Evolutionary conservation across 305 asterid genomes (phyloP).

Genomic region (Fraxinus albicans): DNA sequence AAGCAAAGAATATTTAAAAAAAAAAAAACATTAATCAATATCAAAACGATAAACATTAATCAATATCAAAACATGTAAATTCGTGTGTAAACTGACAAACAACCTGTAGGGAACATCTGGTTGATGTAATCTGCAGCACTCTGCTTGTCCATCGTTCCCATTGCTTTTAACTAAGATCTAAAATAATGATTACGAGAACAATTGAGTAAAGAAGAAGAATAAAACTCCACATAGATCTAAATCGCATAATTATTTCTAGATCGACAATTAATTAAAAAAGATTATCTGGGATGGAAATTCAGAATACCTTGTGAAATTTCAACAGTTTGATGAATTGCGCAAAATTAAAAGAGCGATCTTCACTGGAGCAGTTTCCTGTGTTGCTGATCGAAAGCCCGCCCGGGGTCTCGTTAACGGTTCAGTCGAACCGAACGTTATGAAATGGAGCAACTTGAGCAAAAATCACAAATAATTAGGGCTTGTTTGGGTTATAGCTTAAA

Average conservation of each 20-base stretch:
- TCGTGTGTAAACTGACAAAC: neutral
- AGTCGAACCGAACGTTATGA: neutral
- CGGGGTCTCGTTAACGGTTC: neutral
- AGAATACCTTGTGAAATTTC: neutral
- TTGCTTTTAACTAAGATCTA: conserved; percentile 26
- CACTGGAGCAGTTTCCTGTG: neutral
- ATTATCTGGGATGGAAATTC: neutral
- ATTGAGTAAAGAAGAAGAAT: neutral
- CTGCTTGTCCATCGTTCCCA: conserved; percentile 76
- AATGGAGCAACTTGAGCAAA: neutral
- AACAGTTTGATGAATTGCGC: neutral
- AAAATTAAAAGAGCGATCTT: neutral
- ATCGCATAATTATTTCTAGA: neutral
- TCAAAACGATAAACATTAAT: neutral
- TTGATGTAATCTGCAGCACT: conserved; percentile 94
- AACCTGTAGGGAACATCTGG: conserved; percentile 98
- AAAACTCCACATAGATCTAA: neutral
- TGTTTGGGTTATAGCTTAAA: neutral
- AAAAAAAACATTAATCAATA: neutral
- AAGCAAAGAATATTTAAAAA: neutral
- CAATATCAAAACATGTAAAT: neutral
- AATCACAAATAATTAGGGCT: neutral
- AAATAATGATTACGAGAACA: neutral
- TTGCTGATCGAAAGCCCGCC: neutral
- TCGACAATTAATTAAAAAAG: neutral